Percentiles rank a stretch among this genome's conserved stretches.
These are phyloP conservation scores for Breviolum minutum DNA, from an alignment of 73 alveolate species.

Conservation along the genomic window DNA sequence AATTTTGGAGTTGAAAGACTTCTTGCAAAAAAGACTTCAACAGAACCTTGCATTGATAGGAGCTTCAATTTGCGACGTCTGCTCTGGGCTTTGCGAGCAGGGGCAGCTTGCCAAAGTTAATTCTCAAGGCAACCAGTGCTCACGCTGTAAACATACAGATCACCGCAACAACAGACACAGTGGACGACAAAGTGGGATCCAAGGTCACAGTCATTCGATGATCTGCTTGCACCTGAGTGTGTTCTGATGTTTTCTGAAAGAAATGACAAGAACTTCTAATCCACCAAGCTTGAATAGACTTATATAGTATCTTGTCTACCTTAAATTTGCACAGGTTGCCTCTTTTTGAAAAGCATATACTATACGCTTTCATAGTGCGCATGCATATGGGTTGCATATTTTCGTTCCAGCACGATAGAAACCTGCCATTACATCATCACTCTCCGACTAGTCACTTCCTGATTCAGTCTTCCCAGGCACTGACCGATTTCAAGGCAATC, in stretches of 20 bases:
- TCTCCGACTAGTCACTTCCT: no score
- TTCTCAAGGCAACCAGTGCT: background rate
- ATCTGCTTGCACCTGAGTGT: background rate
- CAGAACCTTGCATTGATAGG: background rate
- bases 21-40: no score
- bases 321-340: background rate
- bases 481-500: constrained; percentile 68
- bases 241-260: no score
- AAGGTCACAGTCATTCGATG: constrained; percentile 38
- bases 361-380: no score
- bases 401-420: no score
- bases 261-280: no score
- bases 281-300: background rate
- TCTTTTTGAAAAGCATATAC: background rate
- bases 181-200: background rate
- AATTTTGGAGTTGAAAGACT: no score
- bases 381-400: no score
- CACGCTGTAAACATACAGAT: background rate
- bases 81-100: constrained; percentile 64
- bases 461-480: background rate
- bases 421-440: no score
- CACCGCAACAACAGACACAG: background rate
- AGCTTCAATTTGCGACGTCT: constrained; percentile 41
- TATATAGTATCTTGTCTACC: background rate
- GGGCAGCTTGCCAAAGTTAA: background rate